These are phyloP conservation scores for Erythrobasidium hasegawianum DNA, from an alignment of 1,284 basidiomycete genomes.

Conservation along the genomic window DNA sequence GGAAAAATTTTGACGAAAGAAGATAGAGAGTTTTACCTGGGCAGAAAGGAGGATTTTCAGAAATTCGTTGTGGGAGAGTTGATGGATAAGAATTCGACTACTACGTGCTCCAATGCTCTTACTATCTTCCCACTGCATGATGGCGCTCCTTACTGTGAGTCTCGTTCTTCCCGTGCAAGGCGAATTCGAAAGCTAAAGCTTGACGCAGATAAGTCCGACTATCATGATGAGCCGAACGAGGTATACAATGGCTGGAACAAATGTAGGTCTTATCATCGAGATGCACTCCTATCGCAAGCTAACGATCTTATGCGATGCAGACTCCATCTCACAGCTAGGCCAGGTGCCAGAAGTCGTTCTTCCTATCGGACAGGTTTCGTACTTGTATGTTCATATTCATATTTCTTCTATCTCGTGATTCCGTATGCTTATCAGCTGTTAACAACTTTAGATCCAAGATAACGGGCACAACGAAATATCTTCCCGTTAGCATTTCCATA, in stretches of 20 bases:
- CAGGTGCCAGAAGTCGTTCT: slow-evolving; percentile 52
- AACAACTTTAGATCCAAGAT: slow-evolving; percentile 47
- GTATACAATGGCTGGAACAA: slow-evolving; percentile 48
- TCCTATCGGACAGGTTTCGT: slow-evolving; percentile 52
- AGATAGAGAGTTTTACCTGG: slow-evolving; percentile 38
- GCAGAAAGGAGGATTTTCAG: slow-evolving; percentile 46
- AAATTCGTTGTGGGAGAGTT: slow-evolving; percentile 50
- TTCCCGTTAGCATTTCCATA: slow-evolving; percentile 52
- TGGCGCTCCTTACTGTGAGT: slow-evolving; percentile 35
- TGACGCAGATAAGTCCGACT: slow-evolving; percentile 38
- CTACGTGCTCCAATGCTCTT: slow-evolving; percentile 51
- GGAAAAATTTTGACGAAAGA: slow-evolving; percentile 43
- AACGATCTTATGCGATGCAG: no score
- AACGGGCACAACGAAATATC: slow-evolving; percentile 50
- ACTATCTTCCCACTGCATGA: slow-evolving; percentile 49
- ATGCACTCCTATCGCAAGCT: no score
- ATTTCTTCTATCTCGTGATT: no score
- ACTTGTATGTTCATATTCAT: slow-evolving; percentile 49
- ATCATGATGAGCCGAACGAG: slow-evolving; percentile 34
- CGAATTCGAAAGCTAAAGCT: no score
- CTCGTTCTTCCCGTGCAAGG: no score
- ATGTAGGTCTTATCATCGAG: slow-evolving; percentile 8
- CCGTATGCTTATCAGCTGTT: no score
- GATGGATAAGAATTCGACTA: slow-evolving; percentile 44
- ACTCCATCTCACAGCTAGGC: not conserved